A percentile compares a stretch with the other conserved stretches of the same genome.
phyloP scores from a whole-genome alignment of 2,329 filamentous ascomycete species.

The Fusarium aywerte region DNA sequence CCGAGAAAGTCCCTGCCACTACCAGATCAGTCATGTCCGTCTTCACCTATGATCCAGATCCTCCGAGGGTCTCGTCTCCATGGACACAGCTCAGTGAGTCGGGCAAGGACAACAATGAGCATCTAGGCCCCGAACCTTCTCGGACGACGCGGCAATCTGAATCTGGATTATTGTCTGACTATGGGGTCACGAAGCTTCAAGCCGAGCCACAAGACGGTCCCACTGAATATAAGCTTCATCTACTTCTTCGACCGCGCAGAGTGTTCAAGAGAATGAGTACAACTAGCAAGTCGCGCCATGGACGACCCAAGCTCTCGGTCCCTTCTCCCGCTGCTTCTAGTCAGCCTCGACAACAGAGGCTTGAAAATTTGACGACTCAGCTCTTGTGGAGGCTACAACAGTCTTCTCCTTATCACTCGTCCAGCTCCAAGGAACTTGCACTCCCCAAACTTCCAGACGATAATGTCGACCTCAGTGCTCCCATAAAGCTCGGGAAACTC shows the following conservation, averaged over 20 bases:
- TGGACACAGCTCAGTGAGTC: constrained; percentile 75
- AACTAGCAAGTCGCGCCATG: constrained; percentile 27
- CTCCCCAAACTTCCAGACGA: constrained; percentile 79
- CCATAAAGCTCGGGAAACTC: constrained; percentile 65
- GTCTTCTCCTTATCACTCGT: constrained; percentile 89
- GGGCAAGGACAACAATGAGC: constrained; percentile 51
- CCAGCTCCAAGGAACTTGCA: constrained; percentile 78
- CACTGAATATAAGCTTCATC: constrained; percentile 95
- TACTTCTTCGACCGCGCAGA: constrained; percentile 82
- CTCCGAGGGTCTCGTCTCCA: constrained; percentile 87
- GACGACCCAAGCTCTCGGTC: constrained; percentile 30
- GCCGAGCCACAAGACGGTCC: constrained; percentile 94
- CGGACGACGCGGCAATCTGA: constrained; percentile 41
- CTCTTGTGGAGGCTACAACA: constrained; percentile 95
- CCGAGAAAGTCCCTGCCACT: background rate
- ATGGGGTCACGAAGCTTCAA: constrained; percentile 78
- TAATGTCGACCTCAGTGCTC: constrained; percentile 57
- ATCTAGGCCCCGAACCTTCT: constrained; percentile 29
- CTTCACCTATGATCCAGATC: constrained; percentile 93
- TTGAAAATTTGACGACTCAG: constrained; percentile 94
- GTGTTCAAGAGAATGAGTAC: constrained; percentile 80
- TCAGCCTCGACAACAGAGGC: constrained; percentile 81
- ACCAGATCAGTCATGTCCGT: constrained; percentile 76
- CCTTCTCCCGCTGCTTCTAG: constrained; percentile 60
- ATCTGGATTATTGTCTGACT: constrained; percentile 64